Evolutionary conservation across 768 basidiomycete species (phyloP), one percentile per base, ranked within the genome.

Genomic region (Mycena chlorophos): DNA sequence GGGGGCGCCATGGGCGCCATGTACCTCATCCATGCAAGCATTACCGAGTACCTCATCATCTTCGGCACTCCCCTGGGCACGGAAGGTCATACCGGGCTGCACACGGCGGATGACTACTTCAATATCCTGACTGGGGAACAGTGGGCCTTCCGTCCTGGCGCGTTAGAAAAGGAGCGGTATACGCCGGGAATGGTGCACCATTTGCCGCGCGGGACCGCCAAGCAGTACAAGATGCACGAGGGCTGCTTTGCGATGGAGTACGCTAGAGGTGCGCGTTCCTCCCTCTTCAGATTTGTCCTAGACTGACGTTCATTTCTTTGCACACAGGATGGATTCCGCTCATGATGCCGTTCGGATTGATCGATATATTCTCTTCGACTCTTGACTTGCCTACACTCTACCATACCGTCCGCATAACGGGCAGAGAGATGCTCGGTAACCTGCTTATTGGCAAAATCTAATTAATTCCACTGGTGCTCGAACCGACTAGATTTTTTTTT

Each of bases 1-100:
- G 97, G 95, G 12, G 97, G 97, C 56, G 94, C 94, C 1, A 98
- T 96, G 95, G 94, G 94, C 39, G 88, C 88, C 29, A 98, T 99
- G 96, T 97, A 94, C 70, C 81, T 98, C 73, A 91, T 98, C 61
- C 97, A 98, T 66, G 93, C 96, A 17, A 89, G 86, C 73, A 87
- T 99, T 65, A 98, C 96, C 10, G 97, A 99, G 76, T 99, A 96
- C 75, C 82, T 93, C 63, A 94, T 94, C 69, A 88, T 98, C 63
- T 97, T 97, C 61, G 95, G 97, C 3, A 96, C 95, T 0, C 94
- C 97, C 0, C 79, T 98, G 10, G 97, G 97, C 10, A 98, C 96
- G 2, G 97, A 99, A 73, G 97, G 97, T 2, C 97, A 98, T 68
- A 83, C 87, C 14, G 97, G 97, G 6, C 63, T 96, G 52, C 96